phyloP scores from a whole-genome alignment of 352 stramenopile genomes.

The Pythium pyrilobum region DNA sequence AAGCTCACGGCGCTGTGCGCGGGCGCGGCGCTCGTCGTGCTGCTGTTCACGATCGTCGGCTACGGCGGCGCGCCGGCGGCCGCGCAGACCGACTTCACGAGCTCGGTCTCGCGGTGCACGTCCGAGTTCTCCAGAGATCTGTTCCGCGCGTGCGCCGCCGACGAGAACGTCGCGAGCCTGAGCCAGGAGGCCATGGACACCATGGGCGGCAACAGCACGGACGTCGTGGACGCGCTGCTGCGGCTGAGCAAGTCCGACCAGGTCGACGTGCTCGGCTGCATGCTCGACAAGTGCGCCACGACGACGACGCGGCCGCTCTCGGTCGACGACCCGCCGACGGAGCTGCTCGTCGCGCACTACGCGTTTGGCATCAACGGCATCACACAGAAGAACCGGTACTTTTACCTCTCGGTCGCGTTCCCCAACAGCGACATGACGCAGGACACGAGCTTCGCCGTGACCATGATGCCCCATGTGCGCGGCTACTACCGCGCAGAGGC shows the following conservation, averaged over 20 bases:
- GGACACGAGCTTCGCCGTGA: constrained; percentile 41
- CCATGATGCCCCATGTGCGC: constrained; percentile 46
- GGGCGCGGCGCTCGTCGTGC: constrained; percentile 23
- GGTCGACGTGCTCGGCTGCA: constrained; percentile 32
- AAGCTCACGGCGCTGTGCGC: constrained; percentile 35
- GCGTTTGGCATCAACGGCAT: constrained; percentile 51
- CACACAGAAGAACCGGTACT: constrained; percentile 50
- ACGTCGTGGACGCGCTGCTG: constrained; percentile 38
- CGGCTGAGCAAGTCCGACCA: constrained; percentile 26
- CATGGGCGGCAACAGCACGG: constrained; percentile 21
- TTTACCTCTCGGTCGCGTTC: constrained; percentile 50
- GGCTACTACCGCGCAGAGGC: constrained; percentile 28
- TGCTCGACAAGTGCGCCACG: constrained; percentile 46
- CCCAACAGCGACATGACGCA: constrained; percentile 28
- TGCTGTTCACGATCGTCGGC: constrained; percentile 42
- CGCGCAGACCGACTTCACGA: constrained; percentile 44
- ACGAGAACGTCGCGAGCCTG: not conserved
- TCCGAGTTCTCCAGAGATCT: constrained; percentile 39
- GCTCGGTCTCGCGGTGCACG: constrained; percentile 38
- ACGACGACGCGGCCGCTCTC: constrained; percentile 34
- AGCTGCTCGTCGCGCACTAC: constrained; percentile 42
- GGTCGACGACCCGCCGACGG: constrained; percentile 16
- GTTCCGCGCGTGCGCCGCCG: constrained; percentile 26
- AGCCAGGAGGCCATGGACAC: not conserved
- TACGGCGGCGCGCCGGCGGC: constrained; percentile 34